phyloP scores from a whole-genome alignment of 2,329 filamentous ascomycete genomes.

The Botrytis cinerea region DNA sequence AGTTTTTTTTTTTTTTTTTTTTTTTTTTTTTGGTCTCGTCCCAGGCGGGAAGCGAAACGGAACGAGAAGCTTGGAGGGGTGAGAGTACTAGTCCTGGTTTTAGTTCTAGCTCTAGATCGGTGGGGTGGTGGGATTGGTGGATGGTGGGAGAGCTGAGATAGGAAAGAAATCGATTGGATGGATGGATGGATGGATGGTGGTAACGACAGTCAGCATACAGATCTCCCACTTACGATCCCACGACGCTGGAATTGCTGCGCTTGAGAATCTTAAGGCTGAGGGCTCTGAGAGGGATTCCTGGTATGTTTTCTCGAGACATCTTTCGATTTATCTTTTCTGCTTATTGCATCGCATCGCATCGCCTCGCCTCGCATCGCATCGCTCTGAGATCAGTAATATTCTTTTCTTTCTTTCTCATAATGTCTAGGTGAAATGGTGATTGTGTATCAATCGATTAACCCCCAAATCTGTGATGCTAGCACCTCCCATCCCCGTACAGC shows the following conservation, averaged over 20 bases:
- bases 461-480: constrained; percentile 32
- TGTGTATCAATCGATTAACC: constrained; percentile 32
- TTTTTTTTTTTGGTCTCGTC: background rate
- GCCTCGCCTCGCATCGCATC: too few species aligned
- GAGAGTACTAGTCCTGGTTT: background rate
- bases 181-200: background rate
- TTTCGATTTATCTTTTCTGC: too few species aligned
- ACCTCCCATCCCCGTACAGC: constrained; percentile 30
- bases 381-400: too few species aligned
- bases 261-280: constrained; percentile 54
- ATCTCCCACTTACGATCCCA: constrained; percentile 57
- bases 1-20: background rate
- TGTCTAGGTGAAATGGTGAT: background rate
- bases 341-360: too few species aligned
- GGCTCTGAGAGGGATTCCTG: constrained; percentile 53
- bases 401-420: background rate
- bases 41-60: too few species aligned
- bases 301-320: constrained; percentile 31
- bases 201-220: constrained; percentile 41
- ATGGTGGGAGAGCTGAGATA: constrained; percentile 24
- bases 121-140: background rate
- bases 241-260: constrained; percentile 53
- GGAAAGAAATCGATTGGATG: constrained; percentile 18
- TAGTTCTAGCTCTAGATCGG: background rate
- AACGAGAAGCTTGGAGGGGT: background rate